These are phyloP conservation scores for Brassica cretica DNA, from an alignment of 345 rosid genomes.

Conservation along the genomic window DNA sequence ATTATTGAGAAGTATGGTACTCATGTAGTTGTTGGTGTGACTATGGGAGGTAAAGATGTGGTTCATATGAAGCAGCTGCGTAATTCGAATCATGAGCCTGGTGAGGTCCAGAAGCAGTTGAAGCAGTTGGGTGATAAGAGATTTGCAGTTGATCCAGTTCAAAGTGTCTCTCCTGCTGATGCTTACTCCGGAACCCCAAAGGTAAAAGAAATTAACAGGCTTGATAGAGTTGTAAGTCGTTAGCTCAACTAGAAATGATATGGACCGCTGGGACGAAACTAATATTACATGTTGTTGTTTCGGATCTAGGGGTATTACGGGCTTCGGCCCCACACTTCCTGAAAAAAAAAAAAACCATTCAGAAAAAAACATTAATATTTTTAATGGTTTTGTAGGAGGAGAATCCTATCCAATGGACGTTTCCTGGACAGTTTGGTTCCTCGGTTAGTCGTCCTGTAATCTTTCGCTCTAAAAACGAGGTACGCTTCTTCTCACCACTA, in stretches of 20 bases:
- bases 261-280: background rate
- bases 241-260: background rate
- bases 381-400: constrained; percentile 51
- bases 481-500: constrained; percentile 33
- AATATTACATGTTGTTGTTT: too few species aligned
- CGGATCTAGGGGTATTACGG: too few species aligned
- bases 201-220: constrained; percentile 39
- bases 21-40: constrained; percentile 74
- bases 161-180: constrained; percentile 15
- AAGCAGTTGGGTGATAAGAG: constrained; percentile 66
- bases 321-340: too few species aligned
- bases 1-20: constrained; percentile 88
- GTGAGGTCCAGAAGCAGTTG: constrained; percentile 63
- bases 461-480: constrained; percentile 59
- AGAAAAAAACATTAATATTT: too few species aligned
- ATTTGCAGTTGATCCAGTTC: constrained; percentile 47
- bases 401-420: constrained; percentile 42
- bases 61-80: constrained; percentile 72
- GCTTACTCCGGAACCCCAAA: constrained; percentile 41
- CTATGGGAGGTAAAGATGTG: constrained; percentile 88
- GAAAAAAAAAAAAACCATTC: too few species aligned
- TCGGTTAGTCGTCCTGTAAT: constrained; percentile 49
- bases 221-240: background rate
- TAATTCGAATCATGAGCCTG: constrained; percentile 57
- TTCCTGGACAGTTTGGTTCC: constrained; percentile 41